phyloP scores from a whole-genome alignment of 2,329 filamentous ascomycete genomes.

The Ceratocystis lukuohia region DNA sequence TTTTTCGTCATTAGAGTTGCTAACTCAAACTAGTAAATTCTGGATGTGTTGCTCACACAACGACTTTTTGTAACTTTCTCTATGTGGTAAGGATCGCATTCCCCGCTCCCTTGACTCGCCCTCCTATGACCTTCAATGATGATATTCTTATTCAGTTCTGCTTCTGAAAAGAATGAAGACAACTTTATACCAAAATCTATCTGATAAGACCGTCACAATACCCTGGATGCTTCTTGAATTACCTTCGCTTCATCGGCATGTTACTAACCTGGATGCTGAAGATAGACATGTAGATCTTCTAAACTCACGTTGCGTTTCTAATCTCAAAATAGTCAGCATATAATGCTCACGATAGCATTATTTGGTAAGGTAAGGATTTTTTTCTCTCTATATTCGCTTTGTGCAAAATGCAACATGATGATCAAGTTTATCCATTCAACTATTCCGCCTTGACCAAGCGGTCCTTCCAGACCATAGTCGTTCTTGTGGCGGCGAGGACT shows the following conservation, averaged over 20 bases:
- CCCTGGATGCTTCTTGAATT: background rate
- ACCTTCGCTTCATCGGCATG: background rate
- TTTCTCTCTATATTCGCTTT: background rate
- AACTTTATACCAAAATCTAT: constrained; percentile 39
- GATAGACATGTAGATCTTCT: background rate
- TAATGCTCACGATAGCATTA: background rate
- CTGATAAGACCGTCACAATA: background rate
- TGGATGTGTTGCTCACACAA: background rate
- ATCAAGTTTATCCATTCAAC: constrained; percentile 64
- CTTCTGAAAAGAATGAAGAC: constrained; percentile 58
- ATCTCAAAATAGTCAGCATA: background rate
- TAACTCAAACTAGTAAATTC: background rate
- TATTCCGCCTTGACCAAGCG: constrained; percentile 53
- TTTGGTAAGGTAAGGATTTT: background rate
- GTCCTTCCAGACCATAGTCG: constrained; percentile 58
- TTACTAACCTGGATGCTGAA: background rate
- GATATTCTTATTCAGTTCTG: constrained; percentile 58
- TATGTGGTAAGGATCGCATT: background rate
- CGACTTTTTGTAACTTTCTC: background rate
- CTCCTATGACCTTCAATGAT: constrained; percentile 38
- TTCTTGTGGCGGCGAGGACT: constrained; percentile 42
- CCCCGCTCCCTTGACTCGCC: background rate
- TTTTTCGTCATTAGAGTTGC: background rate
- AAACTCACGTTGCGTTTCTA: background rate
- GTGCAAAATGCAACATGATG: constrained; percentile 26